These are phyloP conservation scores for Platanthera zijinensis DNA, from an alignment of 106 monocot species.

Conservation along the genomic window DNA sequence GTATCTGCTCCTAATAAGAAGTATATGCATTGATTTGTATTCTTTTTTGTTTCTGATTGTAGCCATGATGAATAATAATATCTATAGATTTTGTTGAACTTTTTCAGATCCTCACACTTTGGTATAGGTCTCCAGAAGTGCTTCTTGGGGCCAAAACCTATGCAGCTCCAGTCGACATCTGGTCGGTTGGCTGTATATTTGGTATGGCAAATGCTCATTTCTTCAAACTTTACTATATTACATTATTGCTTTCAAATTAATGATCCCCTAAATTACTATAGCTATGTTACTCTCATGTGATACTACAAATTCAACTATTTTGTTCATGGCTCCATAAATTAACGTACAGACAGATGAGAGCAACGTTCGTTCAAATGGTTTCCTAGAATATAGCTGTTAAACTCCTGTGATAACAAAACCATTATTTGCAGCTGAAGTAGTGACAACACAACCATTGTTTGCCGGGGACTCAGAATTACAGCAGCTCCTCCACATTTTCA, in stretches of 20 bases:
- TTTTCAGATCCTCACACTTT: constrained; percentile 20
- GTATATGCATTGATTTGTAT: neutral
- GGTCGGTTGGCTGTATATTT: constrained; percentile 29
- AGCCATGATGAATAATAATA: neutral
- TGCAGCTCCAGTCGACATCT: constrained; percentile 19
- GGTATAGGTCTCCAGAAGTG: constrained; percentile 28
- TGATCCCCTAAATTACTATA: too few relatives aligned
- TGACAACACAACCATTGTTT: constrained; percentile 77
- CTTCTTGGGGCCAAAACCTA: constrained; percentile 27
- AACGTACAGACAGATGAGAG: too few relatives aligned
- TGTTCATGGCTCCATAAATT: too few relatives aligned
- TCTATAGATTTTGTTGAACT: neutral
- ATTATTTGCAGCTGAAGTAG: constrained; percentile 56
- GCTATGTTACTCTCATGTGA: too few relatives aligned
- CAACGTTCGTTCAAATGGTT: neutral
- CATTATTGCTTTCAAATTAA: too few relatives aligned
- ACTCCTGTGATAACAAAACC: neutral
- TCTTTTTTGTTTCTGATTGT: neutral
- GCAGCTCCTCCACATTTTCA: constrained; percentile 93
- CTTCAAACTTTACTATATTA: neutral
- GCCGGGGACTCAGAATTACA: constrained; percentile 92
- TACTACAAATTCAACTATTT: too few relatives aligned
- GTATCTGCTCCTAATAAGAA: constrained; percentile 14
- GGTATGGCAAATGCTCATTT: constrained; percentile 4
- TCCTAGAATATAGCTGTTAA: neutral